Evolutionary conservation across 176 grass and related monocot species (phyloP), one percentile per base, ranked within the genome.

Genomic region (Triticum urartu): DNA sequence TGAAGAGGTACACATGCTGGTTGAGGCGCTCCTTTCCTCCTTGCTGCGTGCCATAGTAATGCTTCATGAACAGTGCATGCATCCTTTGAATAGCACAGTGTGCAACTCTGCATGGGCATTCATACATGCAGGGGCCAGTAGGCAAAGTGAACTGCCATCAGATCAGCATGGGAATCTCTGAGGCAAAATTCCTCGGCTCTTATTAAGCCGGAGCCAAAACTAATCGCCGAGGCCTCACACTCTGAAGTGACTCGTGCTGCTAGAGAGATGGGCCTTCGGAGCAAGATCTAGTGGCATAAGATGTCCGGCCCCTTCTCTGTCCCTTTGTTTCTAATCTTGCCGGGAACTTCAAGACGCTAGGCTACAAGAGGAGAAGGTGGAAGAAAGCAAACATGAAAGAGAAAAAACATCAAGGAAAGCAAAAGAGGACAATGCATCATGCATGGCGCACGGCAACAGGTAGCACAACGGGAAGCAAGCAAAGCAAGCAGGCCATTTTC

Each of bases 71-170:
- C 79, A 66, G 59, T 22, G 25, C 36, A 75, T 20, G 11, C 61
- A 36, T 45, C 69, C 69, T 81, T 85, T 85, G 40, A 86, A 86
- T 82, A 64, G 39, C 81, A 22, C 26, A 85, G 77, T 74, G 88
- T 70, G 40, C 75, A 52, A 24, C 81, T 52, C 40, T 73, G 52
- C 56, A 85, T 80, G 83, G 72, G 48, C 34, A 63, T 73, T 56
- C 30, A 69, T 21, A 70, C 28, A 50, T 22, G 72, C 15, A 73
- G 17, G 52, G 63, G 38, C 64, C 36, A 36, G 79, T 54, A 56
- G 73, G 64, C 89, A 79, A 81, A 90, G 79, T 45, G 79, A 87
- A 86, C 72, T 79, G 66, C 66, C 73, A 79, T 87, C 79, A 73
- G 48, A 83, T 90, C 79, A 86, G 42, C 24, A 79, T 73, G 72